Evolutionary conservation across 108 stramenopile species (phyloP).

Genomic region (Discostella stelligeroides): DNA sequence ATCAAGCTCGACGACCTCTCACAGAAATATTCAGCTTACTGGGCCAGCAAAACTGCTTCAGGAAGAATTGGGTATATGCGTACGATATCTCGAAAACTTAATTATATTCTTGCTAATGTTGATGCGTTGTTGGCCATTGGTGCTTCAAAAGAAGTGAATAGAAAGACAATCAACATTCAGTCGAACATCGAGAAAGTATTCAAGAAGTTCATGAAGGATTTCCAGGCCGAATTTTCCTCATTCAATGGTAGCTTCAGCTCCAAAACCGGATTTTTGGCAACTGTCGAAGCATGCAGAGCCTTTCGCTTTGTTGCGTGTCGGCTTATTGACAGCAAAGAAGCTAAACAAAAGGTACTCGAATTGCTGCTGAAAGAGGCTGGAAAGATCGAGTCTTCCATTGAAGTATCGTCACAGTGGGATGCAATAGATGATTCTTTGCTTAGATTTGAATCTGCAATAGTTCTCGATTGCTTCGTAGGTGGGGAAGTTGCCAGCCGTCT

Average conservation of each 20-base stretch:
- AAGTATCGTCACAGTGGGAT: constrained; percentile 54
- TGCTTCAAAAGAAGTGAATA: constrained; percentile 20
- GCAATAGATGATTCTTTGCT: constrained; percentile 39
- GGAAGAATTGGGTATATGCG: constrained; percentile 11
- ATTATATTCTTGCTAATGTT: constrained; percentile 19
- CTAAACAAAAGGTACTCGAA: constrained; percentile 29
- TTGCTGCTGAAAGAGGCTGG: constrained; percentile 35
- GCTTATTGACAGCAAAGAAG: constrained; percentile 17
- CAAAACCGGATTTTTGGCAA: constrained; percentile 4
- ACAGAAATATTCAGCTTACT: background rate
- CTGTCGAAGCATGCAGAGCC: constrained; percentile 7
- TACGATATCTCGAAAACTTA: constrained; percentile 15
- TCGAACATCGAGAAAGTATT: constrained; percentile 2
- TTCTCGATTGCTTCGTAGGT: constrained; percentile 43
- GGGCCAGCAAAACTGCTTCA: background rate
- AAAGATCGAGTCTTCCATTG: constrained; percentile 38
- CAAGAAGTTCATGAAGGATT: background rate
- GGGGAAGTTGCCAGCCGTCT: constrained; percentile 39
- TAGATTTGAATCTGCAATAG: constrained; percentile 33
- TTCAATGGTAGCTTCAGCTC: constrained; percentile 27
- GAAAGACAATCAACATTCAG: background rate
- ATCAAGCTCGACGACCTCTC: background rate
- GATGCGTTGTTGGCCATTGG: constrained; percentile 10
- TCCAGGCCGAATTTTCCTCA: constrained; percentile 13
- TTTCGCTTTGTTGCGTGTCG: constrained; percentile 5